These are phyloP conservation scores for Colletotrichum gigasporum DNA, from an alignment of 2,329 filamentous ascomycete genomes.

Conservation along the genomic window DNA sequence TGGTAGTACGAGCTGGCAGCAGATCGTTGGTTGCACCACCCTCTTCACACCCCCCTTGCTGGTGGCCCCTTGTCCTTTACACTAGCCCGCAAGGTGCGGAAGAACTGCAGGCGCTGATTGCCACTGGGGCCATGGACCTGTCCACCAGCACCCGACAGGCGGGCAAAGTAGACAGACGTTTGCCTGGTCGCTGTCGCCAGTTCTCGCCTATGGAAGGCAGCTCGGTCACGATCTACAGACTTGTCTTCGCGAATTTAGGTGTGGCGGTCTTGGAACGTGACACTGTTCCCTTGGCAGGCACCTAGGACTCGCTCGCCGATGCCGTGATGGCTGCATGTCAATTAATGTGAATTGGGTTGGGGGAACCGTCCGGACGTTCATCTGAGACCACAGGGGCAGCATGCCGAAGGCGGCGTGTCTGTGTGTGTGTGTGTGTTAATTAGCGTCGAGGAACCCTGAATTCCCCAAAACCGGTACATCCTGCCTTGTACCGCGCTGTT, in stretches of 20 bases:
- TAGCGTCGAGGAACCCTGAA: neutral
- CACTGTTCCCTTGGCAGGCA: slow-evolving; percentile 20
- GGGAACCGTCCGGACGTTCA: neutral
- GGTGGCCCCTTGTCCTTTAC: neutral
- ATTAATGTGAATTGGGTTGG: slow-evolving; percentile 8
- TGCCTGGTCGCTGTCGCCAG: neutral
- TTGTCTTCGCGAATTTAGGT: neutral
- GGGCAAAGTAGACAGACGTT: neutral
- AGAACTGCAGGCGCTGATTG: slow-evolving; percentile 2
- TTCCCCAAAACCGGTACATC: neutral
- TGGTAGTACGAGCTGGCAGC: slow-evolving; percentile 12
- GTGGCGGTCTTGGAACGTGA: neutral
- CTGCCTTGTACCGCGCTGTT: neutral
- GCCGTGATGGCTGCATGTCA: slow-evolving; percentile 16
- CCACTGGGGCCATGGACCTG: slow-evolving; percentile 4
- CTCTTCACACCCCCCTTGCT: slow-evolving; percentile 3
- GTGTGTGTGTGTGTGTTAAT: neutral
- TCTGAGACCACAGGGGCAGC: neutral
- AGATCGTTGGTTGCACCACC: slow-evolving; percentile 22
- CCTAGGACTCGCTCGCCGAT: neutral
- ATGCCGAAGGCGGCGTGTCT: neutral
- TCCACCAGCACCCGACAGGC: slow-evolving; percentile 8
- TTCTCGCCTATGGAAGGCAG: slow-evolving; percentile 1
- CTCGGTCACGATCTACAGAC: neutral
- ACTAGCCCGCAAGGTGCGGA: neutral